Base-by-base conservation (phyloP, 2,329 filamentous ascomycete species). In the Diaporthe citriasiana region DNA sequence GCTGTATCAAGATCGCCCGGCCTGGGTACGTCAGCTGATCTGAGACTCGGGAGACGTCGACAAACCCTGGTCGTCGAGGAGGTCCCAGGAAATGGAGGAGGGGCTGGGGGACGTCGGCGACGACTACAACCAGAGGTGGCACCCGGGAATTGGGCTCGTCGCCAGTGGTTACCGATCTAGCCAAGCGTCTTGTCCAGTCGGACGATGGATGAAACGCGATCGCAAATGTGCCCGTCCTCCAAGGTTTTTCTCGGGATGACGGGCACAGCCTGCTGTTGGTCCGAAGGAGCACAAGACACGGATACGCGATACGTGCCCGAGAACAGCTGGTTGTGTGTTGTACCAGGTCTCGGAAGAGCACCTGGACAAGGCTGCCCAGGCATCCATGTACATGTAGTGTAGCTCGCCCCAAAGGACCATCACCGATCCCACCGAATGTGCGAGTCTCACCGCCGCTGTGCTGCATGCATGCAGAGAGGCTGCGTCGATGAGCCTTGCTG, bases 251-350 rank as follows among this genome's bases (percentile, higher is more conserved):
- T 51, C 45, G 60, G 60, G 60, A 42, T 51, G 45, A 51, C 45
- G 45, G 60, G 60, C 60, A 66, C 45, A 38, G 60, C 45, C 45
- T 66, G 60, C 30, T 66, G 60, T 66, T 66, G 60, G 60, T 51
- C 45, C 60, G 63, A 66, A 66, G 63, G 63, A 66, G 63, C 63
- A 66, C 22, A 51, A 45, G 63, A 51, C 38, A 66, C 63, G 63
- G 45, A 51, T 40, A 53, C 45, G 63, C 30, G 15, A 38, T 66
- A 51, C 63, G 63, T 51, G 63, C 30, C 45, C 63, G 42, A 38
- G 13, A 27, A 38, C 57, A 27, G 57, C 57, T 42, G 38, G 38
- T 9, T 50, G 22, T 12, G 7, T 5, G 5, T 9, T 22, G 7
- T 50, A 9, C 30, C 17, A 56, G 17, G 51, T 55, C 27, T 55